A percentile compares a stretch with the other conserved stretches of the same genome.
Conservation (phyloP, 805 yeast species). For the Candida glaebosa region DNA sequence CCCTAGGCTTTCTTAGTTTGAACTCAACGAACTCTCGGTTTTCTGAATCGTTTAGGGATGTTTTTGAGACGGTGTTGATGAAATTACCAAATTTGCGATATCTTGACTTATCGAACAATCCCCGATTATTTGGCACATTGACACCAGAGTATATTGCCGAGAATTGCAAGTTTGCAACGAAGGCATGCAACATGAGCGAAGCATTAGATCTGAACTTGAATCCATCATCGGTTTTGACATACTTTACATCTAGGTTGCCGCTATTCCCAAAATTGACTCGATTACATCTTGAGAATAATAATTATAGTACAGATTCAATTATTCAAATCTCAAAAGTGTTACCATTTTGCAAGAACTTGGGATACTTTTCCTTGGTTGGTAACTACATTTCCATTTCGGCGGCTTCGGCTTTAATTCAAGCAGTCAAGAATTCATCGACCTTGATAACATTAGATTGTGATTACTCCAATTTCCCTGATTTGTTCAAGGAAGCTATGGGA, state of each 20-base stretch:
- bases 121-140: slow-evolving; percentile 57
- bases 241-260: slow-evolving; percentile 64
- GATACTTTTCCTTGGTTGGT: slow-evolving; percentile 67
- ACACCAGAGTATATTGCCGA: slow-evolving; percentile 2
- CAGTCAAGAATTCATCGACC: slow-evolving; percentile 63
- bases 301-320: slow-evolving; percentile 52
- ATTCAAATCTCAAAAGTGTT: slow-evolving; percentile 62
- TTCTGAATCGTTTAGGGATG: slow-evolving; percentile 44
- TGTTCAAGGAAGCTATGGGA: slow-evolving; percentile 68
- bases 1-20: slow-evolving; percentile 51
- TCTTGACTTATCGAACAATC: slow-evolving; percentile 72
- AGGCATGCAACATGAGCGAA: background rate
- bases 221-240: slow-evolving; percentile 39
- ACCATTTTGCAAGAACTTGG: slow-evolving; percentile 62
- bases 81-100: slow-evolving; percentile 59
- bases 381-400: slow-evolving; percentile 58
- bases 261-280: slow-evolving; percentile 60
- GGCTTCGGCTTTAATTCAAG: slow-evolving; percentile 63
- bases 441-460: slow-evolving; percentile 69
- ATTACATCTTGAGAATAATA: slow-evolving; percentile 69
- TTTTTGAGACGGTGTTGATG: slow-evolving; percentile 49
- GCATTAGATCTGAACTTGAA: background rate
- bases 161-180: background rate
- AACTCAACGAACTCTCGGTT: slow-evolving; percentile 59
- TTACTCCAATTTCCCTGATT: slow-evolving; percentile 54